Evolutionary conservation across 805 yeast species (phyloP).

Genomic region (Saturnispora dispora): DNA sequence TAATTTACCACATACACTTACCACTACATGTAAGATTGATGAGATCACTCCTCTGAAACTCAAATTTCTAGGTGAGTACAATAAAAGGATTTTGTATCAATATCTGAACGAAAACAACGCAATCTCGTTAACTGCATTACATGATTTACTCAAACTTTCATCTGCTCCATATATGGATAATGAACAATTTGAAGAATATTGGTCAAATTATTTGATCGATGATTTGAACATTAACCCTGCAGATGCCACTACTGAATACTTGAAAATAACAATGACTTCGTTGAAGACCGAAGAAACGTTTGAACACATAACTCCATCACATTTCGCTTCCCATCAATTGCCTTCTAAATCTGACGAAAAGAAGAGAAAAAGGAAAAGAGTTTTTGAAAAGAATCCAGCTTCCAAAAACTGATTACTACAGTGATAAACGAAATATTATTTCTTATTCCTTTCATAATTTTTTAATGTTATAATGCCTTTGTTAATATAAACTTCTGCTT

Average conservation of each 20-base stretch:
- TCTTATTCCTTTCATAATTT: neutral
- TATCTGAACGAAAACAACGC: conserved; percentile 58
- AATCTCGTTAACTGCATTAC: conserved; percentile 60
- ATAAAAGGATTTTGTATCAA: conserved; percentile 44
- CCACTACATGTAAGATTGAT: conserved; percentile 2
- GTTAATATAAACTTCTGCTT: neutral
- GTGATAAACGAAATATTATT: too few species aligned
- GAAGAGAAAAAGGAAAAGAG: conserved; percentile 7
- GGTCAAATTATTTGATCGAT: conserved; percentile 49
- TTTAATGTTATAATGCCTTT: neutral
- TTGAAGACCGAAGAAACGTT: conserved; percentile 19
- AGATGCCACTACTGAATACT: neutral
- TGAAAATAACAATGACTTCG: conserved; percentile 46
- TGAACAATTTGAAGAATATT: conserved; percentile 66
- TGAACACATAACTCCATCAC: conserved; percentile 40
- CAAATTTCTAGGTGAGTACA: conserved; percentile 62
- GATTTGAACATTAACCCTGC: conserved; percentile 31
- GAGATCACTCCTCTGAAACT: conserved; percentile 45
- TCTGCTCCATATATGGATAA: conserved; percentile 38
- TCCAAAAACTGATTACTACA: neutral
- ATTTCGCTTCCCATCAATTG: conserved; percentile 9
- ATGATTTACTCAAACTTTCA: conserved; percentile 48
- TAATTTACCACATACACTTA: neutral
- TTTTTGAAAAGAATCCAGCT: conserved; percentile 9
- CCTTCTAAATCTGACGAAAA: conserved; percentile 4